Percentiles rank a stretch among this genome's conserved stretches.
These are phyloP conservation scores for Suhomyces sp. DNA, from an alignment of 805 yeast genomes.

Conservation along the genomic window DNA sequence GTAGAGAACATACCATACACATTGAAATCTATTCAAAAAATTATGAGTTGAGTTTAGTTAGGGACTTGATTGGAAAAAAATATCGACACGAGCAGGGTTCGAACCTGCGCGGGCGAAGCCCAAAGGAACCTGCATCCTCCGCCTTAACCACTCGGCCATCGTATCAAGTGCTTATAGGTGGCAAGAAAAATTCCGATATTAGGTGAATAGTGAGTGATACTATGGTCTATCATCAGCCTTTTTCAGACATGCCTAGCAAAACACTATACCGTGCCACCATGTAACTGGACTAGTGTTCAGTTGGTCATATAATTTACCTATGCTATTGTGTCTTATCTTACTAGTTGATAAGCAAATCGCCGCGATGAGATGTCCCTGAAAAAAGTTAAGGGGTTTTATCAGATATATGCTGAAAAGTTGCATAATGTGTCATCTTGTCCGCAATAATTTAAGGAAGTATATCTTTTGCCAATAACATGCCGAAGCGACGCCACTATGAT, in stretches of 20 bases:
- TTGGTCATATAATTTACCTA: too few relatives aligned
- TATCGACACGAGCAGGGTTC: slow-evolving; percentile 72
- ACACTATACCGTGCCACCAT: too few relatives aligned
- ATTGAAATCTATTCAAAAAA: too few relatives aligned
- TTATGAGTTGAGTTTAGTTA: too few relatives aligned
- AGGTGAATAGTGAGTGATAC: too few relatives aligned
- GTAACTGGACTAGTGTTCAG: too few relatives aligned
- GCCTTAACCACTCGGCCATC: slow-evolving; percentile 80
- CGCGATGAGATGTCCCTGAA: background rate
- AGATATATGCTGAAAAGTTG: background rate
- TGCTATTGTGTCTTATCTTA: background rate
- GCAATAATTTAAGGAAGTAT: background rate
- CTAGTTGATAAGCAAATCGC: background rate
- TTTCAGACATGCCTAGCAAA: too few relatives aligned
- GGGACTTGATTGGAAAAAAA: slow-evolving; percentile 19
- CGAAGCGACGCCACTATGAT: background rate
- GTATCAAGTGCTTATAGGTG: slow-evolving; percentile 23
- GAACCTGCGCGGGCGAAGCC: slow-evolving; percentile 80
- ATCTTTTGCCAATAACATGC: background rate
- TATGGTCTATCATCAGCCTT: too few relatives aligned
- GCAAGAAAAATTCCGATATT: background rate
- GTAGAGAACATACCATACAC: too few relatives aligned
- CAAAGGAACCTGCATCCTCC: slow-evolving; percentile 72
- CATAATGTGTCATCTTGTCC: background rate
- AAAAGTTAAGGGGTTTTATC: background rate